Evolutionary conservation across 2,329 filamentous ascomycete genomes (phyloP), one percentile per base, ranked within the genome.

Genomic region (Beauveria sp.): DNA sequence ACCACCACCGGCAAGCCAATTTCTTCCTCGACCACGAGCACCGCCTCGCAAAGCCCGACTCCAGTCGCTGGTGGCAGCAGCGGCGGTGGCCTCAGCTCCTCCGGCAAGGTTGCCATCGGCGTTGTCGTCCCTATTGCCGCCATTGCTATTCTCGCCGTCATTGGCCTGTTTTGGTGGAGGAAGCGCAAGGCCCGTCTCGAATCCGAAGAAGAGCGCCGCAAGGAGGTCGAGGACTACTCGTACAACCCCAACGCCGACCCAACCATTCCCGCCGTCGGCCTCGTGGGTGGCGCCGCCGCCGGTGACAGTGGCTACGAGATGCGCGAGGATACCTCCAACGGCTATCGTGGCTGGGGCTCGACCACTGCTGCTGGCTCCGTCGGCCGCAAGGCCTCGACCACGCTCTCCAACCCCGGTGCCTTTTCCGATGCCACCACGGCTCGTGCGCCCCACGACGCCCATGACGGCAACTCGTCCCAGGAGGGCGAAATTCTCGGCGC

Each of bases 201-300:
- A 65, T 89, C 88, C 16, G 91, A 95, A 71, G 95, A 97, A 72
- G 86, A 93, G 69, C 86, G 95, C 56, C 86, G 93, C 65, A 97
- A 97, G 77, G 95, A 99, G 75, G 92, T 97, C 12, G 93, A 98
- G 73, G 95, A 98, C 72, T 98, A 98, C 73, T 88, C 90, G 38
- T 98, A 93, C 80, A 98, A 98, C 74, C 95, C 95, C n/a, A 98
- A 98, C 75, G 88, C 92, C 64, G 93, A 97, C 71, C 91, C 93
- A 0, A 91, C 89, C 1, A 80, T 96, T 14, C 83, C 77, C 7
- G 77, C 77, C 12, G 73, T 83, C 14, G 79, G 75, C 14, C 72
- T 74, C 45, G 57, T 52, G 8, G 53, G 52, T n/a, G 71, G 70
- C 8, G 84, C 83, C 59, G 83, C 24, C 3, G 55, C 28, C 3